Base-by-base conservation (phyloP, 2,329 filamentous ascomycete species). In the Colletotrichum sp. region DNA sequence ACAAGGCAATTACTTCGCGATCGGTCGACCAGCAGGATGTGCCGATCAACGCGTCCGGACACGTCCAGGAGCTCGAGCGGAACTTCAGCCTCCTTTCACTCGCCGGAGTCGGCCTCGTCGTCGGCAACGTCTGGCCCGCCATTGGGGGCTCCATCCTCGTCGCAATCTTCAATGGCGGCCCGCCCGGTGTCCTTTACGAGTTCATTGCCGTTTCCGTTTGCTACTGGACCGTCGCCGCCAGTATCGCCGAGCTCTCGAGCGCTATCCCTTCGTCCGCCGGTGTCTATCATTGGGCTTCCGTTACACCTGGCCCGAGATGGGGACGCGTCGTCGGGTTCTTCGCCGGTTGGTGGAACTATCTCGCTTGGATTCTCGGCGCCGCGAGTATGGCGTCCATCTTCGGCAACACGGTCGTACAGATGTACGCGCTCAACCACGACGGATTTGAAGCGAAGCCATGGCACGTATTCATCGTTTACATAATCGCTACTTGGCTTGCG, bases 121-220 rank as follows among this genome's bases (percentile, higher is more conserved):
- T 86, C 24, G 86, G 86, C 8, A 88, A 86, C 57, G 83, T 85
- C 28, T 87, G 87, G 87, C 83, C 85, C 1, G 85, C 85, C 6
- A 85, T 87, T 12, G 86, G 86, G 21, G 86, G 86, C 28, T 85
- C 85, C 12, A 86, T 85, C 68, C 85, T 87, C 16, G 84, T 89
- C 59, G 89, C 90, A 26, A 87, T 92, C 75, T 88, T 86, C 80
- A 93, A 93, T 82, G 92, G 92, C 77, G 92, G 92, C 0, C 89
- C 91, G 1, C 89, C 92, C 0, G 91, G 91, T 16, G 89, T 92
- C 1, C 83, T 93, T 3, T 93, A 92, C 82, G 92, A 93, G 83
- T 92, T 93, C 79, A 81, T 88, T 71, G 81, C 81, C 39, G 85
- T 87, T 0, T 86, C 85, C 6, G 74, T 86, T 65, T 92, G 90